A percentile compares a stretch with the other conserved stretches of the same genome.
Conservation (phyloP, 352 stramenopile species). For the Globisporangium recalcitrans region DNA sequence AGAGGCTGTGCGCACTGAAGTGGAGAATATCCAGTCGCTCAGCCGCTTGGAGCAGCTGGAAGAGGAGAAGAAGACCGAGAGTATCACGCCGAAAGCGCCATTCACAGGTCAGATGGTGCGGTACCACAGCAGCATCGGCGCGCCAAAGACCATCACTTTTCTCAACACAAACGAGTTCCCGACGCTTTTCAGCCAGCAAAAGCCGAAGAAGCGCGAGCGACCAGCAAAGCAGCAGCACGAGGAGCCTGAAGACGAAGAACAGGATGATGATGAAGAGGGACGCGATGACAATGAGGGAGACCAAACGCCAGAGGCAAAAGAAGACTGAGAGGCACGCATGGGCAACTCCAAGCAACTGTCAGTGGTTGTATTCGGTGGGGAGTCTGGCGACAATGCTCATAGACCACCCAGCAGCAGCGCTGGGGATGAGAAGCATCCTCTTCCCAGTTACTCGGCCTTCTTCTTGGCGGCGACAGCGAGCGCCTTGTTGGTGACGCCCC, state of each 20-base stretch:
- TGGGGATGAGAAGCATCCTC: background rate
- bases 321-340: background rate
- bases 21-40: slow-evolving; percentile 78
- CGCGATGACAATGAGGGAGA: background rate
- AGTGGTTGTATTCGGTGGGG: background rate
- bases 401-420: background rate
- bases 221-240: slow-evolving; percentile 29
- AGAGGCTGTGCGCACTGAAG: slow-evolving; percentile 72
- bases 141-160: slow-evolving; percentile 79
- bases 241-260: slow-evolving; percentile 23
- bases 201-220: slow-evolving; percentile 50
- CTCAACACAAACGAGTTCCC: slow-evolving; percentile 66
- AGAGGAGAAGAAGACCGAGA: slow-evolving; percentile 78
- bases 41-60: slow-evolving; percentile 73
- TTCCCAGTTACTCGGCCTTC: slow-evolving; percentile 50
- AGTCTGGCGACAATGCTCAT: background rate
- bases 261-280: slow-evolving; percentile 28
- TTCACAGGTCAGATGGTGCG: slow-evolving; percentile 65
- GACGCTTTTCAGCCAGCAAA: slow-evolving; percentile 55
- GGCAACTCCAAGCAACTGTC: background rate
- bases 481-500: slow-evolving; percentile 73
- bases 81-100: slow-evolving; percentile 56
- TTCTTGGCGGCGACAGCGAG: slow-evolving; percentile 57
- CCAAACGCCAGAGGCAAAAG: background rate
- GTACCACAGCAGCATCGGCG: slow-evolving; percentile 56